Evolutionary conservation across 2,329 filamentous ascomycete genomes (phyloP), one percentile per base, ranked within the genome.

Genomic region (Ophiostoma pallidulum): DNA sequence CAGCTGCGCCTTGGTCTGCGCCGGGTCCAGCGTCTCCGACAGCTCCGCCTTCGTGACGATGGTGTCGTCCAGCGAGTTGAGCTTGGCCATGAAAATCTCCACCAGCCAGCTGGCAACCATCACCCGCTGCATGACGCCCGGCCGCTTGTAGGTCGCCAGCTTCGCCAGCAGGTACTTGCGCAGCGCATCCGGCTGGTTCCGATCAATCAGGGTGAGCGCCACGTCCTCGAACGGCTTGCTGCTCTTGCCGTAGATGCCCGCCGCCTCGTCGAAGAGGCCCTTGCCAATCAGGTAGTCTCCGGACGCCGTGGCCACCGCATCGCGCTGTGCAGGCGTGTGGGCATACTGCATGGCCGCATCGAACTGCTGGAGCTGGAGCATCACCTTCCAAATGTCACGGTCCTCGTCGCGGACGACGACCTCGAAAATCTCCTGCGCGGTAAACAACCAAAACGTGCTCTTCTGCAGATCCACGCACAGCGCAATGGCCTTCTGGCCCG

Each of bases 191-290:
- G 88, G 84, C 63, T 97, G 88, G 33, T 82, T 82, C 54, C 86
- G 84, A 64, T 97, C 90, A 55, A 98, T 90, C 59, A 98, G 86
- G 1, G 80, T 82, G 31, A 98, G 72, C 19, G 90, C 90, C 39
- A 98, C 91, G 61, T 98, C 89, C 62, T 98, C 92, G 56, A 98
- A 98, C 0, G 88, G 82, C 68, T 97, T 97, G 62, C 86, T 96
- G 66, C 92, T 97, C 63, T 88, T 88, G 12, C 92, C 92, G 62
- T 95, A 96, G 2, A 97, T 80, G 9, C 80, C 77, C 1, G 94
- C 92, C 35, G 92, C 92, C 62, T 98, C 89, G 45, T 80, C 67
- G 63, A 82, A 97, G 45, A 86, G 81, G 3, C 86, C 86, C 65
- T 87, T 91, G 49, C 77, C 78, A 33, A 90, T 82, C 8, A 98